Evolutionary conservation across 768 basidiomycete species (phyloP).

Genomic region (Mycena belliarum): DNA sequence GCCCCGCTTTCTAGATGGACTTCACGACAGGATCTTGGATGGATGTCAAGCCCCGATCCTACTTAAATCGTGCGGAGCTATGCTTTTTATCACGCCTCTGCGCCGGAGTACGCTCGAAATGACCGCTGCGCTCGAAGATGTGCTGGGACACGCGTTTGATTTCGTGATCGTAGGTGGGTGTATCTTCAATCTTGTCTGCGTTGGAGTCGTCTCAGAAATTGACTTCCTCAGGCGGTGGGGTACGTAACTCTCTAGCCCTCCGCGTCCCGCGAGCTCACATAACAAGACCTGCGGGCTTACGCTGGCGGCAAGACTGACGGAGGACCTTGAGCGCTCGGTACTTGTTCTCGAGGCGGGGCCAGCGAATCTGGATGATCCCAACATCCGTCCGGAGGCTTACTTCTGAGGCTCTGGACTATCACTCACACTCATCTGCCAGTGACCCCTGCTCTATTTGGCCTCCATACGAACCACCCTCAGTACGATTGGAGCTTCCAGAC

Average conservation of each 20-base stretch:
- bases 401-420: no score
- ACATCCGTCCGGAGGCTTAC: not conserved
- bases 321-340: conserved; percentile 30
- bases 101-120: no score
- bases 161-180: not conserved
- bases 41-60: no score
- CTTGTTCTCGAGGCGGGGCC: conserved; percentile 35
- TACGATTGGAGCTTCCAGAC: conserved; percentile 27
- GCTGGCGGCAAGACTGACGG: conserved; percentile 38
- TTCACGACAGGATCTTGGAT: no score
- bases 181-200: not conserved
- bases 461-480: conserved; percentile 18
- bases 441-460: conserved; percentile 10
- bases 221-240: not conserved
- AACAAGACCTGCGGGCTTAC: conserved; percentile 30
- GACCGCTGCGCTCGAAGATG: no score
- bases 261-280: not conserved
- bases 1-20: no score
- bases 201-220: not conserved
- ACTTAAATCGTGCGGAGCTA: no score
- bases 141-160: not conserved
- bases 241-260: no score
- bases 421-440: not conserved
- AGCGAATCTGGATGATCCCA: conserved; percentile 13
- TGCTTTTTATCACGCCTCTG: no score